These are phyloP conservation scores for Colletotrichum sp. DNA, from an alignment of 2,329 filamentous ascomycete genomes.

Conservation along the genomic window DNA sequence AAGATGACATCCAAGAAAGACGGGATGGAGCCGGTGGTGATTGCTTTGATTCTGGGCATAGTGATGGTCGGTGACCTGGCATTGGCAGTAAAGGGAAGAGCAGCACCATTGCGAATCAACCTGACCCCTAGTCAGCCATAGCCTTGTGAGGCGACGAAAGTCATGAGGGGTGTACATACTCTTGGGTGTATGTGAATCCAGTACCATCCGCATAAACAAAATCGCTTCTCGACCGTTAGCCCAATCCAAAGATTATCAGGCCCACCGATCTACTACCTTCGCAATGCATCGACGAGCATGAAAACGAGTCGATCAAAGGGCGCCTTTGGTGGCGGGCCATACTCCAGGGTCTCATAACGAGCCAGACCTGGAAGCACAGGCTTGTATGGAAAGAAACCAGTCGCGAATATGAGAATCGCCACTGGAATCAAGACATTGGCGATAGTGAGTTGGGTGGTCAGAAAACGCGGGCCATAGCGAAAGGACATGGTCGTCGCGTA, in stretches of 20 bases:
- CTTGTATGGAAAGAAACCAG: constrained; percentile 98
- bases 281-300: constrained; percentile 96
- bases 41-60: constrained; percentile 96
- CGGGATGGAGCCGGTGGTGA: constrained; percentile 97
- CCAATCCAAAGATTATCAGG: too few species aligned
- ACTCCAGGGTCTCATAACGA: constrained; percentile 61
- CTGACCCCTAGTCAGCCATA: constrained; percentile 47
- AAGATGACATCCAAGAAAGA: constrained; percentile 97
- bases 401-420: constrained; percentile 79
- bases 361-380: constrained; percentile 88
- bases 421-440: constrained; percentile 81
- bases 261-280: constrained; percentile 64
- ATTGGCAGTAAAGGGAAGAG: constrained; percentile 93
- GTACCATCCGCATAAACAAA: constrained; percentile 87
- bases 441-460: constrained; percentile 53
- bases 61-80: constrained; percentile 97
- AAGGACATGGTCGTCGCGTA: constrained; percentile 12
- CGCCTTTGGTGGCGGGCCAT: constrained; percentile 63
- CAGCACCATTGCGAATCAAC: constrained; percentile 81
- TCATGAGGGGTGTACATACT: constrained; percentile 54
- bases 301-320: constrained; percentile 92
- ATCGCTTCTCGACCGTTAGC: constrained; percentile 64
- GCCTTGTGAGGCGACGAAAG: neutral
- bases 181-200: constrained; percentile 87
- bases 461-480: constrained; percentile 1